Evolutionary conservation across 2,329 filamentous ascomycete genomes (phyloP).

Genomic region (Fusarium duplospermum): DNA sequence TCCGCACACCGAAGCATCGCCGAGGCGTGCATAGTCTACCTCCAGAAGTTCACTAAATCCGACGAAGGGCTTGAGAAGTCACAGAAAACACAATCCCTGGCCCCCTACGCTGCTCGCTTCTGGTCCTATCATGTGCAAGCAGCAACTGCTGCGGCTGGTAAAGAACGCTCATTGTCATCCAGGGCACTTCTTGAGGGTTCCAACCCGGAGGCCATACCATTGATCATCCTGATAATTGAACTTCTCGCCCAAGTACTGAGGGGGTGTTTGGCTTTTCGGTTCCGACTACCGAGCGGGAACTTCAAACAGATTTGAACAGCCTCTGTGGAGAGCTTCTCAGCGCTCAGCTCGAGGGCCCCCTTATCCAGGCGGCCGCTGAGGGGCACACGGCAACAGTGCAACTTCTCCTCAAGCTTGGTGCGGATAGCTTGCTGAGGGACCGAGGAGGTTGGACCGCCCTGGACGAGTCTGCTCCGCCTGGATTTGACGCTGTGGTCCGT

Average conservation of each 20-base stretch:
- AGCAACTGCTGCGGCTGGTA: neutral
- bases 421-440: neutral
- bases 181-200: neutral
- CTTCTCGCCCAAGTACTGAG: neutral
- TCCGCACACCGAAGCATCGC: neutral
- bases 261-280: neutral
- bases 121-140: neutral
- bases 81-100: neutral
- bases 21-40: neutral
- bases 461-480: neutral
- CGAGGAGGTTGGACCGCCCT: neutral
- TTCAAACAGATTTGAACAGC: neutral
- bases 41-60: neutral
- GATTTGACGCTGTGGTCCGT: neutral
- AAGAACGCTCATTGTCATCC: neutral
- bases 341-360: neutral
- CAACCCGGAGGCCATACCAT: neutral
- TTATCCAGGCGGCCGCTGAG: neutral
- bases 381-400: neutral
- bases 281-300: neutral
- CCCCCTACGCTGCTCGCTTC: neutral
- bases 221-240: neutral
- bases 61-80: neutral
- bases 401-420: neutral
- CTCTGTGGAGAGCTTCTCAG: neutral